Evolutionary conservation across 2,329 filamentous ascomycete genomes (phyloP).

Genomic region (Orbilia javanica): DNA sequence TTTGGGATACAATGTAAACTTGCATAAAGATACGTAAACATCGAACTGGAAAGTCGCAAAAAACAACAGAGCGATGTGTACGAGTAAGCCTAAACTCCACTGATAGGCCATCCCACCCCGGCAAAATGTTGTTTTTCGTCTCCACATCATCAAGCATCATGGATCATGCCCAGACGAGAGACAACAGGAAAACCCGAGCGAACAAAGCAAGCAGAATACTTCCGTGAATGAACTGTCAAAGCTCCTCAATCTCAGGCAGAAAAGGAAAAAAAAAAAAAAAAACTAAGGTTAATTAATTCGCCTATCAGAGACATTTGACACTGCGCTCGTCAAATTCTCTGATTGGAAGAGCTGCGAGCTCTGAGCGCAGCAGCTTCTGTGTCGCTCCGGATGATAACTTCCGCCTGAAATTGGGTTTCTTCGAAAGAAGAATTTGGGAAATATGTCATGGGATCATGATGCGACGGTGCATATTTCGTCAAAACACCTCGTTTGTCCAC

Average conservation of each 20-base stretch:
- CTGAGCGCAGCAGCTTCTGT: conserved; percentile 1
- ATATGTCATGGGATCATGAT: conserved; percentile 50
- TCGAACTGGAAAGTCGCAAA: conserved; percentile 7
- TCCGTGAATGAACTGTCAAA: conserved; percentile 4
- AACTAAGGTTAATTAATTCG: conserved; percentile 30
- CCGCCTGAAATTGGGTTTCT: conserved; percentile 11
- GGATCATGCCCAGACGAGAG: conserved; percentile 35
- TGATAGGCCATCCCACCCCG: conserved; percentile 16
- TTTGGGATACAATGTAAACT: conserved; percentile 15
- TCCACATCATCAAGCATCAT: conserved; percentile 54
- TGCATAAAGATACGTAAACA: conserved; percentile 24
- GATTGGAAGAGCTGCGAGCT: conserved; percentile 47
- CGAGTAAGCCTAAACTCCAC: background rate
- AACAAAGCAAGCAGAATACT: conserved; percentile 1
- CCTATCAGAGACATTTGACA: conserved; percentile 51
- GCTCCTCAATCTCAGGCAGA: background rate
- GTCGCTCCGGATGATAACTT: conserved; percentile 12
- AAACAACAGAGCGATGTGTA: background rate
- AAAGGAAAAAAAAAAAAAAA: conserved; percentile 4
- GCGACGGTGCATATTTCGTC: conserved; percentile 11
- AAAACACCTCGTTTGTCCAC: conserved; percentile 12
- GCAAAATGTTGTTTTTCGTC: conserved; percentile 32
- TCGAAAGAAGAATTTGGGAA: background rate
- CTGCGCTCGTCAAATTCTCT: conserved; percentile 42
- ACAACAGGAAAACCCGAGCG: conserved; percentile 4